Conservation (phyloP, 139 green algal species). For the Dunaliella primolecta region DNA sequence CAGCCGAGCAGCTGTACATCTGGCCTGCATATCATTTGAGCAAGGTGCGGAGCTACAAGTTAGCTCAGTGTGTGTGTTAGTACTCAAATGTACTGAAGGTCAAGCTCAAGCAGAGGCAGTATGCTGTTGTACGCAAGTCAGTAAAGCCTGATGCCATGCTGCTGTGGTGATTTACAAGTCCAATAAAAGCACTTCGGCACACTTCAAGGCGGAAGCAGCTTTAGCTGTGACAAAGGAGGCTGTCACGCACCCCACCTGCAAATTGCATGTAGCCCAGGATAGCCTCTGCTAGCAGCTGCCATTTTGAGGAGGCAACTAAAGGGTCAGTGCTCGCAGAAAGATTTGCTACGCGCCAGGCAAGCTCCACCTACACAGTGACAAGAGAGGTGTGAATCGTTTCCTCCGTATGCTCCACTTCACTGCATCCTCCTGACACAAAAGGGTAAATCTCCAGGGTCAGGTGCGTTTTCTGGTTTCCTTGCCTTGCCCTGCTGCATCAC, state of each 20-base stretch:
- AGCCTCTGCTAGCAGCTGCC: conserved; percentile 26
- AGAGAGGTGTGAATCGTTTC: too few relatives aligned
- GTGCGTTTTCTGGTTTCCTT: too few relatives aligned
- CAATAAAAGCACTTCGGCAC: too few relatives aligned
- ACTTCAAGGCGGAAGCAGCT: too few relatives aligned
- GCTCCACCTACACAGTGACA: too few relatives aligned
- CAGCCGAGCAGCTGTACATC: conserved; percentile 50
- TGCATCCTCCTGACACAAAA: too few relatives aligned
- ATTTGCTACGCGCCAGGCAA: conserved; percentile 15
- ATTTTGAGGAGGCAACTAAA: background rate
- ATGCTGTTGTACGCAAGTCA: background rate
- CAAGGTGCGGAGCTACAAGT: background rate
- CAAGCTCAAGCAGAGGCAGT: background rate
- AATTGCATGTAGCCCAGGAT: conserved; percentile 28
- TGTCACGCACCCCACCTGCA: background rate
- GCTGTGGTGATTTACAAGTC: background rate
- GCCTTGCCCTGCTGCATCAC: too few relatives aligned
- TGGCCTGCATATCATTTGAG: conserved; percentile 32
- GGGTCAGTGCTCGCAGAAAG: background rate
- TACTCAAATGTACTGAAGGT: background rate
- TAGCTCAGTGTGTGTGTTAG: too few relatives aligned
- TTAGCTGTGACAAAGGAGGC: background rate
- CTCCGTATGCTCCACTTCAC: too few relatives aligned
- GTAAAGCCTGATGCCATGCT: background rate
- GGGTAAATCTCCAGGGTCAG: too few relatives aligned